Evolutionary conservation across 140 eudicot genomes (phyloP).

Genomic region (Cichorium intybus): DNA sequence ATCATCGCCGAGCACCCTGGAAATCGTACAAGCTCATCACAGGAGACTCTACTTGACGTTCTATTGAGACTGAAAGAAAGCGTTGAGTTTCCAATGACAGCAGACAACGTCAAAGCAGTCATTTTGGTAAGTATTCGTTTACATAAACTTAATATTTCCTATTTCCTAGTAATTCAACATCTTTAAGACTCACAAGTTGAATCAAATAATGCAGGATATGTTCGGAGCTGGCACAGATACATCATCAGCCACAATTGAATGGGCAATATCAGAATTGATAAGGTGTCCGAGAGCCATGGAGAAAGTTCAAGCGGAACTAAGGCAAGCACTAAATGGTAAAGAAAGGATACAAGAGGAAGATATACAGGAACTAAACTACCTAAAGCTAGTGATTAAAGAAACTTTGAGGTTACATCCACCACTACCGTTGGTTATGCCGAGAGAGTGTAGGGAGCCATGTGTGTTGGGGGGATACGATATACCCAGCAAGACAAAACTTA

Average conservation of each 20-base stretch:
- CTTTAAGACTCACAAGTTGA: background rate
- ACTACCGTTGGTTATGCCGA: background rate
- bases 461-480: constrained; percentile 2
- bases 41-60: constrained; percentile 15
- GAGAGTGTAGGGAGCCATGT: constrained; percentile 17
- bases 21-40: background rate
- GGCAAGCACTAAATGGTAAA: constrained; percentile 7
- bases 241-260: background rate
- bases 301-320: background rate
- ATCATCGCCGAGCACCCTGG: background rate
- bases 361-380: constrained; percentile 1
- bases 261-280: constrained; percentile 13
- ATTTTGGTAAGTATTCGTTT: background rate
- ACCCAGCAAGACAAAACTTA: background rate
- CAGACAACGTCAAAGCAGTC: constrained; percentile 12
- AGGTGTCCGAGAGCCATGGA: constrained; percentile 5
- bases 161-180: background rate
- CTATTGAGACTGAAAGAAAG: constrained; percentile 7
- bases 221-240: constrained; percentile 15
- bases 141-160: background rate
- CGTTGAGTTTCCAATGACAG: background rate
- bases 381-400: constrained; percentile 6
- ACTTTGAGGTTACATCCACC: constrained; percentile 15
- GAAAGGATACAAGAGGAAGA: constrained; percentile 2
- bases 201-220: background rate